phyloP scores from a whole-genome alignment of 306 rosid species.

The Neltuma alba region DNA sequence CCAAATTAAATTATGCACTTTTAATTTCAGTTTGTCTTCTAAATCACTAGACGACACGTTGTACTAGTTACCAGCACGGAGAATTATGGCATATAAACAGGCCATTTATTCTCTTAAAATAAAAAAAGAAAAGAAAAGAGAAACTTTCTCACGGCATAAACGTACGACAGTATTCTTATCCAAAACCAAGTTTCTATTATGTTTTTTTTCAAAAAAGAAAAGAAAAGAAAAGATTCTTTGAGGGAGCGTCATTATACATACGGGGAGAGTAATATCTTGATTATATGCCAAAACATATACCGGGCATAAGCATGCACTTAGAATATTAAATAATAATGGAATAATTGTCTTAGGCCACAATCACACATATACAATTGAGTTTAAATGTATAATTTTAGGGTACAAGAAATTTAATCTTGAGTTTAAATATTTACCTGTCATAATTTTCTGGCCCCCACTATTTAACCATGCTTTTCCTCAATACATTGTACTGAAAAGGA shows the following conservation, averaged over 20 bases:
- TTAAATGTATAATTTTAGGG: constrained; percentile 33
- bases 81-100: constrained; percentile 15
- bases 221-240: not conserved
- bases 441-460: constrained; percentile 12
- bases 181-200: not conserved
- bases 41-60: not conserved
- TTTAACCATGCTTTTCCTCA: constrained; percentile 19
- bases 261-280: constrained; percentile 24
- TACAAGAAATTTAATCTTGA: constrained; percentile 37
- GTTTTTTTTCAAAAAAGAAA: too few species aligned
- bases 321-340: constrained; percentile 15
- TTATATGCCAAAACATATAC: constrained; percentile 24
- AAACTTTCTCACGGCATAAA: not conserved
- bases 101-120: constrained; percentile 1
- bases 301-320: constrained; percentile 5
- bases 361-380: not conserved
- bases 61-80: not conserved
- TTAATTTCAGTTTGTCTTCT: not conserved
- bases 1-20: not conserved
- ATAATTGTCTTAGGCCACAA: not conserved
- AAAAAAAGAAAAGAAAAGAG: not conserved
- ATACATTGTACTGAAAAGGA: not conserved
- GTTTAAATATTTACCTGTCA: constrained; percentile 33
- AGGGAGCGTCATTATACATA: not conserved
- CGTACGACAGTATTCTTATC: constrained; percentile 28